These are phyloP conservation scores for Clarireedia monteithiana DNA, from an alignment of 2,329 filamentous ascomycete species.

Conservation along the genomic window DNA sequence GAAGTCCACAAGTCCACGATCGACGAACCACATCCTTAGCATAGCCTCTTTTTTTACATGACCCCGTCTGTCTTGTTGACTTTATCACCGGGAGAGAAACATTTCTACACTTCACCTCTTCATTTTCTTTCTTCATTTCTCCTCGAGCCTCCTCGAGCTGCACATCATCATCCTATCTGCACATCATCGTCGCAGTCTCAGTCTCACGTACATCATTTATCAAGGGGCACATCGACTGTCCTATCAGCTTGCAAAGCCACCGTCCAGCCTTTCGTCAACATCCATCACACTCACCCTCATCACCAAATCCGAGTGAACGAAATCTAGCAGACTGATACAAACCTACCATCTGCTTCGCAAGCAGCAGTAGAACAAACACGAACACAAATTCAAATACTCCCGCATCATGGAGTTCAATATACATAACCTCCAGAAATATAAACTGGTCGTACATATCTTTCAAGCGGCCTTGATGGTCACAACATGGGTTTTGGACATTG, in stretches of 20 bases:
- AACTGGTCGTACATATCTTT: slow-evolving; percentile 48
- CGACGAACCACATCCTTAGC: background rate
- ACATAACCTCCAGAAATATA: slow-evolving; percentile 32
- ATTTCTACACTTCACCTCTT: no score
- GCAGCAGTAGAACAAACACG: background rate
- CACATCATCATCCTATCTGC: no score
- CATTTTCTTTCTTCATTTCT: no score
- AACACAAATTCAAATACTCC: background rate
- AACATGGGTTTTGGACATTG: slow-evolving; percentile 51
- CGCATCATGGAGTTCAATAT: slow-evolving; percentile 25
- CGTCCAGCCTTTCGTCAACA: no score
- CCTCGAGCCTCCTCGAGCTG: no score
- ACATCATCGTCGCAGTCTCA: no score
- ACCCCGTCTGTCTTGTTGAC: background rate
- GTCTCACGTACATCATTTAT: no score
- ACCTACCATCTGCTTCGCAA: background rate
- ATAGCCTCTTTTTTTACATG: background rate
- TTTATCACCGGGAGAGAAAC: background rate
- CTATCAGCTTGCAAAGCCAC: no score
- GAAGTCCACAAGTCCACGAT: background rate
- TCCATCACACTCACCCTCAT: no score
- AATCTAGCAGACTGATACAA: background rate
- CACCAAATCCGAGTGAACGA: background rate
- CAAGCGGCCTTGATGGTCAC: slow-evolving; percentile 49
- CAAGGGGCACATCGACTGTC: no score